Evolutionary conservation across 495 filamentous ascomycete species (phyloP), one percentile per base, ranked within the genome.

Genomic region (Halenospora varia): DNA sequence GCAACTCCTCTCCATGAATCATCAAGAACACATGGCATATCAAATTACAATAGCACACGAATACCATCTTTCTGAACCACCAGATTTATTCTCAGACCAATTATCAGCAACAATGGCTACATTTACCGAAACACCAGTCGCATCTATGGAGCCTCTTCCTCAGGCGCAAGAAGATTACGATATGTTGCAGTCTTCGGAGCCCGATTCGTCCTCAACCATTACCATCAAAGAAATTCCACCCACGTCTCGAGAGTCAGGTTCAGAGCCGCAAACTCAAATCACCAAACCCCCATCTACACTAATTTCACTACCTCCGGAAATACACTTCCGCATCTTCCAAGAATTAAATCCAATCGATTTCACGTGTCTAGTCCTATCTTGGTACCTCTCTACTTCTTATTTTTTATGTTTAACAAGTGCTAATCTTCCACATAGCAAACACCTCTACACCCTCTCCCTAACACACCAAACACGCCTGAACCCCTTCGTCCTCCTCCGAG

Each of bases 261-360:
- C 29, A 35, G 29, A 35, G 13, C 13, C 29, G 13, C 29, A 35
- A 35, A 35, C 29, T 13, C 29, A 6, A 6, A 13, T 13, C 29
- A 35, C 29, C 4, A 35, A 35, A 35, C 6, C 6, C 29, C 4
- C 4, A 6, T 35, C 29, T 23, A 49, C 8, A 10, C 11, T 19
- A 6, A 23, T 25, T 20, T 3, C 10, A 8, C 10, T 6, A 25
- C 61, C 61, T 3, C 51, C 47, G 0, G 52, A 59, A 26, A 48
- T 63, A 10, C 51, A 51, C 17, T 13, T 52, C 10, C 42, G 24
- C 23, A 55, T 63, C 24, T 59, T 59, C 22, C 11, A 0, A 4
- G 18, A 51, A 1, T 23, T 63, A 2, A 51, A 56, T 23, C 51
- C 51, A 6, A 59, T 63, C 8, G 61, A 63, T 49, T 29, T 24